These are phyloP conservation scores for Yarrowia sp. DNA, from an alignment of 805 yeast genomes.

Conservation along the genomic window DNA sequence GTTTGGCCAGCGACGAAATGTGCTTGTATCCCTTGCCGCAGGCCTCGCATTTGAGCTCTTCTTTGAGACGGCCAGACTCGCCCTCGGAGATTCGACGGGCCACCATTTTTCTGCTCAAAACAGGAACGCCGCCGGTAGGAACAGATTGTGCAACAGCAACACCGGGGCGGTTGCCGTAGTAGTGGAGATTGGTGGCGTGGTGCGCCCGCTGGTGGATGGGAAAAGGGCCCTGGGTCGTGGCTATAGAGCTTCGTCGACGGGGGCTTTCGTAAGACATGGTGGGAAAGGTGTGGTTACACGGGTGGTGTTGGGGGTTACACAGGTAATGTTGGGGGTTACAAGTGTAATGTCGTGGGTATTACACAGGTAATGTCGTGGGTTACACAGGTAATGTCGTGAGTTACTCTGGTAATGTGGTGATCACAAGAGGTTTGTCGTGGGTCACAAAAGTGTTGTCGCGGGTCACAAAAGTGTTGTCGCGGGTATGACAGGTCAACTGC, in stretches of 20 bases:
- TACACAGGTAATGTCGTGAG: neutral
- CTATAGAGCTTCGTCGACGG: constrained; percentile 33
- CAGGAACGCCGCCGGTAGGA: constrained; percentile 41
- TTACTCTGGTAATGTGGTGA: neutral
- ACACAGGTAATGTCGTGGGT: constrained; percentile 1
- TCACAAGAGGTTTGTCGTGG: neutral
- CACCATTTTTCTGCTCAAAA: constrained; percentile 60
- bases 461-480: neutral
- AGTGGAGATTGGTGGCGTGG: constrained; percentile 36
- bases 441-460: neutral
- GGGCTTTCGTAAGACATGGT: constrained; percentile 34
- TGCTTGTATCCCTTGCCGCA: constrained; percentile 93
- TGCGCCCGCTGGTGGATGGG: constrained; percentile 38
- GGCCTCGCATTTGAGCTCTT: constrained; percentile 84
- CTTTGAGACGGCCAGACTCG: constrained; percentile 82
- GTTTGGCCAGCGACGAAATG: constrained; percentile 85
- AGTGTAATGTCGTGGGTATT: neutral
- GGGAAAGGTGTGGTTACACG: neutral
- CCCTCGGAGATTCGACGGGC: constrained; percentile 86
- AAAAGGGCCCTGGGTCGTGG: constrained; percentile 26
- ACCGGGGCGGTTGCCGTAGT: constrained; percentile 24
- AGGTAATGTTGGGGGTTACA: neutral
- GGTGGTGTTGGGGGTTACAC: neutral
- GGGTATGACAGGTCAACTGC: neutral
- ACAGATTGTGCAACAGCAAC: constrained; percentile 40